phyloP scores from a whole-genome alignment of 2,329 filamentous ascomycete species.

The Boeremia exigua region DNA sequence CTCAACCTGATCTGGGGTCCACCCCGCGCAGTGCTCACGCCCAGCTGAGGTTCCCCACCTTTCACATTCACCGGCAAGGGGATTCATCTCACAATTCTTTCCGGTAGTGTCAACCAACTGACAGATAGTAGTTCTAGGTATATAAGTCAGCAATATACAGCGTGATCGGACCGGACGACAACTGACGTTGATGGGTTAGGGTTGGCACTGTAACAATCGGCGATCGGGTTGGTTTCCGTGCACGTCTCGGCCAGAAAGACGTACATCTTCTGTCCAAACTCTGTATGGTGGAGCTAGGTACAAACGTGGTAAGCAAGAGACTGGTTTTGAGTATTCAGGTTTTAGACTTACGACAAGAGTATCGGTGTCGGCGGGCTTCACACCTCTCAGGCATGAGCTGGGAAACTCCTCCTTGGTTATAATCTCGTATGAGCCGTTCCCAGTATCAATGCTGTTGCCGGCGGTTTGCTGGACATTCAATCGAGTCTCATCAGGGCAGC shows the following conservation, averaged over 20 bases:
- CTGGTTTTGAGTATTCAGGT: neutral
- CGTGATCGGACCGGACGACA: neutral
- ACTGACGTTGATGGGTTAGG: constrained; percentile 8
- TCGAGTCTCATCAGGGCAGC: neutral
- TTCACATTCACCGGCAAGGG: constrained; percentile 2
- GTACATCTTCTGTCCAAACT: constrained; percentile 6
- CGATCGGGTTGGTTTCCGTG: neutral
- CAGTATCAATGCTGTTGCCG: neutral
- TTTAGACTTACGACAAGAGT: neutral
- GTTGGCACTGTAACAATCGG: constrained; percentile 2
- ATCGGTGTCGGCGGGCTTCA: neutral
- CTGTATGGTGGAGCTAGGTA: neutral
- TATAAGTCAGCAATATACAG: neutral
- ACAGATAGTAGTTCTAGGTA: neutral
- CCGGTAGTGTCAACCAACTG: neutral
- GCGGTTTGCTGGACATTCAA: neutral
- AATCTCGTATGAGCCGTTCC: neutral
- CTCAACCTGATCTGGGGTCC: constrained; percentile 7
- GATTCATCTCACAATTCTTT: neutral
- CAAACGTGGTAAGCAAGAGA: neutral
- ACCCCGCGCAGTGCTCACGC: neutral
- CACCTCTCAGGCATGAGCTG: constrained; percentile 4
- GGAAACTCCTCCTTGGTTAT: constrained; percentile 8
- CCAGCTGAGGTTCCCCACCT: neutral
- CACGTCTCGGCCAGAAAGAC: constrained; percentile 9